Evolutionary conservation across 768 basidiomycete species (phyloP).

Genomic region (Dictyophora rubrovolvata): DNA sequence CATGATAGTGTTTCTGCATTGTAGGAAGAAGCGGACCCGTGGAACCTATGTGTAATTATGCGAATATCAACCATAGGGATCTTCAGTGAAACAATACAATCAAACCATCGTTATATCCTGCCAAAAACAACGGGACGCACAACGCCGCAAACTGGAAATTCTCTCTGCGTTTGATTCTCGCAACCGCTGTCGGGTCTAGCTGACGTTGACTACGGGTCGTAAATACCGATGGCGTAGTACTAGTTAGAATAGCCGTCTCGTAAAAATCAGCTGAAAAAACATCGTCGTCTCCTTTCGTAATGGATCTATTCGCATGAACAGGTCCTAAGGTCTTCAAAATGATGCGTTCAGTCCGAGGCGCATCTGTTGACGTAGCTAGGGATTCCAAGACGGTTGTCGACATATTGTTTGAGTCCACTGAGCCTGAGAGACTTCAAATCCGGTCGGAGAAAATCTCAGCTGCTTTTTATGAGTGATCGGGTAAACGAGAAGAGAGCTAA

Average conservation of each 20-base stretch:
- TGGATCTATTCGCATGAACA: neutral
- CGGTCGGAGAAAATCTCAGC: too few species aligned
- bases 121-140: constrained; percentile 48
- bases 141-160: constrained; percentile 42
- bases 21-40: constrained; percentile 66
- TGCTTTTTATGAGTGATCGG: too few species aligned
- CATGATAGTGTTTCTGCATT: constrained; percentile 50
- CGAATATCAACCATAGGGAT: neutral
- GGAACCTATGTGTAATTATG: constrained; percentile 17
- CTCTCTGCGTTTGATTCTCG: constrained; percentile 14
- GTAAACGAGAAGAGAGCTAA: too few species aligned
- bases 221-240: neutral
- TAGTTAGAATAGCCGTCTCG: neutral
- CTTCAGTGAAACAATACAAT: neutral
- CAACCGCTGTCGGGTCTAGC: neutral
- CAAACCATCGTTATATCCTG: constrained; percentile 67
- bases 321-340: neutral
- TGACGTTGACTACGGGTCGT: neutral
- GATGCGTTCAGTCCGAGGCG: neutral
- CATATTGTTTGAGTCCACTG: neutral
- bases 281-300: neutral
- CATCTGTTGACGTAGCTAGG: neutral
- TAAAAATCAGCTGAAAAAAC: neutral
- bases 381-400: neutral
- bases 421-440: too few species aligned